Base-by-base conservation (phyloP, 192 early-diverging fungal species). In the Coemansia sp. region DNA sequence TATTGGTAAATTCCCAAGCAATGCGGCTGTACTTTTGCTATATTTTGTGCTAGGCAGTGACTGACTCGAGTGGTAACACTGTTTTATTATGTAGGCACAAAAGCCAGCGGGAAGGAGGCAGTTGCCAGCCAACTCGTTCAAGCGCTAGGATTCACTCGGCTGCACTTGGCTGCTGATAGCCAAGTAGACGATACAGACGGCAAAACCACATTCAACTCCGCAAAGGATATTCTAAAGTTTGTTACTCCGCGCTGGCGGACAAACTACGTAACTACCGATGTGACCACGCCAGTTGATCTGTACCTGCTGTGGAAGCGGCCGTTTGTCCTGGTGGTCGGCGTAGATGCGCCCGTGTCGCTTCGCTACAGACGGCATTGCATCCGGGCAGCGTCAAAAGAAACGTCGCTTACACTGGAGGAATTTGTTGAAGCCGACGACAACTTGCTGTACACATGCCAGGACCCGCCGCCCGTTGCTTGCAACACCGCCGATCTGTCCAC, bases 291-390 rank as follows among this genome's bases (percentile, higher is more conserved):
- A 12, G 59, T 80, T 11, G 85, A 86, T n/a, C 73, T 92, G 49
- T 76, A 85, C 47, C 51, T 82, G 15, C 74, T 93, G 60, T 67
- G 69, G 66, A 82, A 81, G 69, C 72, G 78, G n/a, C 91, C 91
- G 0, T 93, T 95, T 79, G 87, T 94, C 31, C 75, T 97, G 7
- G 67, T 96, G 8, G 83, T 96, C 1, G 85, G 89, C n/a, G 82
- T 98, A 5, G 90, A 96, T 52, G 91, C 92, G n/a, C 90, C 93
- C 0, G 67, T 87, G 22, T 72, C 71, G 23, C 69, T 88, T 19
- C 87, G 94, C 28, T 93, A 89, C 71, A 68, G 66, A 54, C 83
- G 91, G 21, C 83, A 75, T 55, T 49, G 80, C 3, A 15, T 36
- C 38, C 82, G 72, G 2, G 25, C 4, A 20, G 25, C 3, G 3